Base-by-base conservation (phyloP, 441 rosid species). In the Viola pubescens region DNA sequence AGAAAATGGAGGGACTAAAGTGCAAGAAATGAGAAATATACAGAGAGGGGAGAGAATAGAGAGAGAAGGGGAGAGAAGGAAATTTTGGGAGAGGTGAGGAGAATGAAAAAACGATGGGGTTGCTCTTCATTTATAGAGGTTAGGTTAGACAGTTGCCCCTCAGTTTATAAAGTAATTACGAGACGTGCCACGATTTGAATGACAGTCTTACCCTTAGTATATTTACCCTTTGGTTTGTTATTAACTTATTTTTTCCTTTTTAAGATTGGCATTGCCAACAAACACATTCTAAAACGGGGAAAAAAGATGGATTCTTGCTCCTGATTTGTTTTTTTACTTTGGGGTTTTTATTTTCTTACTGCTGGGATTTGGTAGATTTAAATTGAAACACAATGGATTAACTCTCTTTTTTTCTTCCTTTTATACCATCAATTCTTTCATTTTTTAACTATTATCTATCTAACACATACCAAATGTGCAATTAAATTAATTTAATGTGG, bases 91-190 rank as follows among this genome's bases (percentile, higher is more conserved):
- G 16, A 14, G 19, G 6, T 3, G n/a, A 6, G 4, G 0, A 44
- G 64, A 54, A 54, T 38, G 63, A 8, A 0, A 2, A 0, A 0
- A 0, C 0, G 9, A 48, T 5, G 9, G 60, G 45, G 10, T 8
- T 56, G 60, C 47, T 5, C 57, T 19, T 0, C 49, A 82, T 82
- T 61, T 85, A 82, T 82, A 82, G 81, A 48, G 58, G 43, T n/a
- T 0, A 6, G 5, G 5, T n/a, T 7, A 0, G 45, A 14, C 6
- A n/a, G 62, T 64, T 54, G 40, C 71, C 81, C 81, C 70, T 40
- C 0, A 0, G 3, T 1, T 60, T 34, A 0, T 1, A 0, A 0
- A 0, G 0, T 7, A 68, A 64, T 73, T 75, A 78, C 85, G 9
- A 0, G 4, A 16, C 59, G 54, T 53, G 63, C 41, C 6, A 0